Evolutionary conservation across 352 stramenopile genomes (phyloP).

Genomic region (Globisporangium radiosum): DNA sequence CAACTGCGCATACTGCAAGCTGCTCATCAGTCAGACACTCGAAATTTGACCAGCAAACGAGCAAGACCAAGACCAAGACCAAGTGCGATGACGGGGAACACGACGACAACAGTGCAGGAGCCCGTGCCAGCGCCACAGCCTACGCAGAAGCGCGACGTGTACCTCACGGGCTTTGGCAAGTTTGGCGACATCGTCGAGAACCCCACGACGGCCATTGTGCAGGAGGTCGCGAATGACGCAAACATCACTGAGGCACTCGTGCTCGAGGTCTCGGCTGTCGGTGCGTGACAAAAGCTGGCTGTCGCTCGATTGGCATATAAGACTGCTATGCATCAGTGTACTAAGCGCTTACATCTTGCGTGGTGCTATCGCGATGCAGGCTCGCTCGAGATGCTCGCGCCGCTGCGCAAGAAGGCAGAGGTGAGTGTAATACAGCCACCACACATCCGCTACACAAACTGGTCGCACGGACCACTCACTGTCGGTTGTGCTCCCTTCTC

Average conservation of each 20-base stretch:
- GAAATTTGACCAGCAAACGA: neutral
- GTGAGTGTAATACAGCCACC: slow-evolving; percentile 8
- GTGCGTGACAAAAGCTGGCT: slow-evolving; percentile 13
- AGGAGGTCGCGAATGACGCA: slow-evolving; percentile 44
- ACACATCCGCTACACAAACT: neutral
- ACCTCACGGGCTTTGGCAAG: slow-evolving; percentile 80
- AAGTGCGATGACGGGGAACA: slow-evolving; percentile 10
- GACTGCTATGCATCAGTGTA: neutral
- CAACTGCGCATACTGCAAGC: no score
- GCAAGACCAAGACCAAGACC: neutral
- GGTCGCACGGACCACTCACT: no score
- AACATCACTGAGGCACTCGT: slow-evolving; percentile 62
- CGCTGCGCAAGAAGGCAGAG: slow-evolving; percentile 29
- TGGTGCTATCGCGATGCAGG: slow-evolving; percentile 10
- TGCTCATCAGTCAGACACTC: no score
- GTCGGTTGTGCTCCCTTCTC: no score
- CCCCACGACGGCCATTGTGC: slow-evolving; percentile 57
- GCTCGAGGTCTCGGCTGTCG: slow-evolving; percentile 62
- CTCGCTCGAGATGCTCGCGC: slow-evolving; percentile 28
- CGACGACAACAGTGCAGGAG: slow-evolving; percentile 1
- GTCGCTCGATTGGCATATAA: no score
- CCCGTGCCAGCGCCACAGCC: neutral
- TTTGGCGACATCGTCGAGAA: slow-evolving; percentile 81
- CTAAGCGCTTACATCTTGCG: neutral
- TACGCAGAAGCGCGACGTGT: slow-evolving; percentile 44